Base-by-base conservation (phyloP, 2,329 filamentous ascomycete species). In the Penicillium sp. region DNA sequence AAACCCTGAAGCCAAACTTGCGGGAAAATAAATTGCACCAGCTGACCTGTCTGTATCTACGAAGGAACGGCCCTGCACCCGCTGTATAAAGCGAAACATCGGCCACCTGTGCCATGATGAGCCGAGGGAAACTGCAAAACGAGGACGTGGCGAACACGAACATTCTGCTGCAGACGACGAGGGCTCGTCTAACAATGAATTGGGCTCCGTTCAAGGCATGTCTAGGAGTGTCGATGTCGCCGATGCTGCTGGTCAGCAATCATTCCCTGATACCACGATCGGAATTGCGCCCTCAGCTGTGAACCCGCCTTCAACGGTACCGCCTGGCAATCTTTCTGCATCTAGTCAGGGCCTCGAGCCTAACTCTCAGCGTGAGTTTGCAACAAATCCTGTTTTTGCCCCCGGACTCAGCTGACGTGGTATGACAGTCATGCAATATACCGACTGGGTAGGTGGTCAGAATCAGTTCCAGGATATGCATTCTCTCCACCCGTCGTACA, bases 71-170 rank as follows among this genome's bases (percentile, higher is more conserved):
- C 94, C 94, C 71, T 99, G 94, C 84, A 93, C 91, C 70, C 86
- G 94, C 79, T 99, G 94, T 82, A 91, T 97, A 78, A 99, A 97
- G 80, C 89, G 94, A 72, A 96, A 96, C 79, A 99, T 99, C 76
- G 94, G 93, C 70, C 94, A 99, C 78, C 84, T 99, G 66, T 99
- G 94, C 78, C 94, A 97, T 80, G 94, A 99, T 78, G 94, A 97
- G 78, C 93, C 93, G 67, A 88, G 93, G 76, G 93, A 99, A 71
- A 82, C 87, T 66, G 85, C 88, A 59, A 96, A 94, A 78, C 93
- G 93, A 77, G 78, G 84, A 68, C 96, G 93, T 79, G 84, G 80
- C 72, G 81, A 85, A 66, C 79, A 81, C 62, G 83, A 80, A 61
- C 77, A 82, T 59, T 81, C 84, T 52, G 78, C 79, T 43, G 81